phyloP scores from a whole-genome alignment of 441 rosid species.

The Pelargonium cotyledonis region DNA sequence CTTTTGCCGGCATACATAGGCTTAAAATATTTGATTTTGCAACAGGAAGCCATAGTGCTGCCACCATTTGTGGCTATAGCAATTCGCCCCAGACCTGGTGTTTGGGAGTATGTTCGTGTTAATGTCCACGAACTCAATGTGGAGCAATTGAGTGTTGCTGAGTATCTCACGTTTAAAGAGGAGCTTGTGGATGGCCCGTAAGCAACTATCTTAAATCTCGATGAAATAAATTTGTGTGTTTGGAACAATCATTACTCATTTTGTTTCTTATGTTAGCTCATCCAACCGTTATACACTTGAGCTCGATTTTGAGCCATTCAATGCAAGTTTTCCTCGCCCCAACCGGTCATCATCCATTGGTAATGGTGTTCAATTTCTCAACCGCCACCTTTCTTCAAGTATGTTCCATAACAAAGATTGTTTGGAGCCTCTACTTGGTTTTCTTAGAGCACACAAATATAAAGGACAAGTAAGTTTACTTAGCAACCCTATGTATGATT shows the following conservation, averaged over 20 bases:
- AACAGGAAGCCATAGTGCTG: slow-evolving; percentile 79
- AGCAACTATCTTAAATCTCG: slow-evolving; percentile 14
- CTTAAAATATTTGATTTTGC: slow-evolving; percentile 1
- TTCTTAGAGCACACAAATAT: slow-evolving; percentile 71
- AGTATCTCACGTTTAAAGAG: slow-evolving; percentile 83
- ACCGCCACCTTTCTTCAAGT: slow-evolving; percentile 84
- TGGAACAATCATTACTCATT: not conserved
- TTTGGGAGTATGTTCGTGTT: slow-evolving; percentile 94
- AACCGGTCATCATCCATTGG: slow-evolving; percentile 87
- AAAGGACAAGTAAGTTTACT: slow-evolving; percentile 76
- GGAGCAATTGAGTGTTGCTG: slow-evolving; percentile 67
- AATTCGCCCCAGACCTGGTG: slow-evolving; percentile 89
- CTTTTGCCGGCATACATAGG: not conserved
- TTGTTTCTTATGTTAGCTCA: slow-evolving; percentile 21
- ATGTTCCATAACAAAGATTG: slow-evolving; percentile 90
- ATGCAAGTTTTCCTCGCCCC: slow-evolving; percentile 77
- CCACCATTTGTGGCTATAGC: slow-evolving; percentile 91
- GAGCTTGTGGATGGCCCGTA: slow-evolving; percentile 74
- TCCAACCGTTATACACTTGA: slow-evolving; percentile 55
- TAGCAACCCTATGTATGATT: too few relatives aligned
- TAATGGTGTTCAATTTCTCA: slow-evolving; percentile 93
- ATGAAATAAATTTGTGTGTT: not conserved
- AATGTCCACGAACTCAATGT: slow-evolving; percentile 74
- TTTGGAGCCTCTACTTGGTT: slow-evolving; percentile 76
- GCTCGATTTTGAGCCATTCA: slow-evolving; percentile 96